These are phyloP conservation scores for Pseudocercospora fijiensis DNA, from an alignment of 2,329 filamentous ascomycete genomes.

Conservation along the genomic window DNA sequence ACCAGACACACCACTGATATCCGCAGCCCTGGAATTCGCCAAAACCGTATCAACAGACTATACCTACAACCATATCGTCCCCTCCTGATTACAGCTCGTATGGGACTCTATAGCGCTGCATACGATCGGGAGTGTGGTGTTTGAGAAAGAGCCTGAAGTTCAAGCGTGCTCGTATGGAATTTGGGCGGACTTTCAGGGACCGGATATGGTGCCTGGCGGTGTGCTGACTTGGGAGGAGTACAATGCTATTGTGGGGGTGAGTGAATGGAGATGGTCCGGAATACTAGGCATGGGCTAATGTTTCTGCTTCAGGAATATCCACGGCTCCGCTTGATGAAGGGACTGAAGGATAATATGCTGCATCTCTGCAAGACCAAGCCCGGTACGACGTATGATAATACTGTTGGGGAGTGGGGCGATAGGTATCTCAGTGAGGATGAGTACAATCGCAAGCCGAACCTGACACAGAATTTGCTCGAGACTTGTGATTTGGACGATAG, in stretches of 20 bases:
- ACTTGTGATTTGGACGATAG: slow-evolving; percentile 27
- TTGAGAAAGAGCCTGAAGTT: slow-evolving; percentile 48
- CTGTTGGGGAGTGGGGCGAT: slow-evolving; percentile 40
- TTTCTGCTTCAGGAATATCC: slow-evolving; percentile 35
- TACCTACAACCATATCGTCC: slow-evolving; percentile 44
- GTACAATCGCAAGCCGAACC: slow-evolving; percentile 39
- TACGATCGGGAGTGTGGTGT: slow-evolving; percentile 41
- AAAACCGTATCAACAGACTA: slow-evolving; percentile 33
- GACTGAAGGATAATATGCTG: slow-evolving; percentile 42
- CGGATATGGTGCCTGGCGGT: slow-evolving; percentile 24
- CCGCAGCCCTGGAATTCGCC: slow-evolving; percentile 38
- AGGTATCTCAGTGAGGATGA: slow-evolving; percentile 37
- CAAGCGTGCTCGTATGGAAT: slow-evolving; percentile 31
- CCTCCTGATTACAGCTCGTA: slow-evolving; percentile 46
- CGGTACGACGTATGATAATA: slow-evolving; percentile 41
- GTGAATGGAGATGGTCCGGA: background rate
- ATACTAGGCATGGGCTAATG: background rate
- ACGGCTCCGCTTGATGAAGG: slow-evolving; percentile 37
- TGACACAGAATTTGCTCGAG: slow-evolving; percentile 27
- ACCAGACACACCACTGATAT: slow-evolving; percentile 41
- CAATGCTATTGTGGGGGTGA: slow-evolving; percentile 22
- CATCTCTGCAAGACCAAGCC: slow-evolving; percentile 47
- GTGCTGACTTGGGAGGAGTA: slow-evolving; percentile 27
- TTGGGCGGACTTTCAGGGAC: slow-evolving; percentile 28
- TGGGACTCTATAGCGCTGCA: slow-evolving; percentile 54